Percentiles rank a stretch among this genome's conserved stretches.
These are phyloP conservation scores for Hepatocystis sp. DNA, from an alignment of 169 alveolate species.

Conservation along the genomic window DNA sequence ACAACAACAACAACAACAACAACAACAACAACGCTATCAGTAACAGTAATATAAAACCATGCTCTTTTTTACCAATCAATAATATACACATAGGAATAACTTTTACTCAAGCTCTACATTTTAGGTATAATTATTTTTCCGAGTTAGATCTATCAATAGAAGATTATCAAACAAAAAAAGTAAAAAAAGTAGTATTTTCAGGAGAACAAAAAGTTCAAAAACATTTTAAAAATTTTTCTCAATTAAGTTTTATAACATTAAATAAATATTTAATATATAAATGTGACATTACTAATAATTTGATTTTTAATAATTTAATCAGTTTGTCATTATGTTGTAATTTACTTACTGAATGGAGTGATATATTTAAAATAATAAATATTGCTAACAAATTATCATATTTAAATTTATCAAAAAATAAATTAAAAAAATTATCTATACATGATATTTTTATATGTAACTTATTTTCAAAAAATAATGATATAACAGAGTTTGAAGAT, in stretches of 20 bases:
- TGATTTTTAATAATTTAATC: constrained; percentile 15
- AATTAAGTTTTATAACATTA: constrained; percentile 38
- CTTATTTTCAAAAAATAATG: too few species aligned
- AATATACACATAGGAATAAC: constrained; percentile 68
- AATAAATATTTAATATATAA: constrained; percentile 50
- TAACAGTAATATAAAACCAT: constrained; percentile 7
- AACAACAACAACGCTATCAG: too few species aligned
- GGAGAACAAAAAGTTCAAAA: constrained; percentile 46
- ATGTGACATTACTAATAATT: constrained; percentile 10
- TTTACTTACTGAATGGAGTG: constrained; percentile 41
- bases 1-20: not conserved
- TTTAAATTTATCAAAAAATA: constrained; percentile 49
- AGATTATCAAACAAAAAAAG: constrained; percentile 63
- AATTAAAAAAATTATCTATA: constrained; percentile 10
- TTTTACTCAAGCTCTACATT: constrained; percentile 42
- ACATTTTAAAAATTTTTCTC: constrained; percentile 33
- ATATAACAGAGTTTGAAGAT: too few species aligned
- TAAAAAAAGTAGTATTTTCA: constrained; percentile 37
- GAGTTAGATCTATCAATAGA: constrained; percentile 51
- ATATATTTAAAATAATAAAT: constrained; percentile 40
- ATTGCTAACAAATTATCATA: constrained; percentile 46
- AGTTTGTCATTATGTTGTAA: constrained; percentile 58
- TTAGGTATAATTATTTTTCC: constrained; percentile 44
- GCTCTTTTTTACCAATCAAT: constrained; percentile 54
- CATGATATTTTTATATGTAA: too few species aligned